These are phyloP conservation scores for Diaporthe citri DNA, from an alignment of 2,329 filamentous ascomycete genomes.

Conservation along the genomic window DNA sequence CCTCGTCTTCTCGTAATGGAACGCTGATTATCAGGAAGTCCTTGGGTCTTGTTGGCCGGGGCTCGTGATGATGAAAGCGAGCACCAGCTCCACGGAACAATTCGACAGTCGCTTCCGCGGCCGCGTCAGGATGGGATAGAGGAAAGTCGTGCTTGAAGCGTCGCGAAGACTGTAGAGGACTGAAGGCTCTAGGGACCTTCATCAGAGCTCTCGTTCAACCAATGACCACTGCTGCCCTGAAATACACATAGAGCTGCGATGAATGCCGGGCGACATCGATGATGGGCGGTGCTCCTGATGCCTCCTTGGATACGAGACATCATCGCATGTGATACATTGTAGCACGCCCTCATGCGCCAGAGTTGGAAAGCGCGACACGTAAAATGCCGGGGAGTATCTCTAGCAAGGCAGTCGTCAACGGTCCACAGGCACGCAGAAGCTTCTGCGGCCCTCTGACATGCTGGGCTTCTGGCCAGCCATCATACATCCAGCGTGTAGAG, in stretches of 20 bases:
- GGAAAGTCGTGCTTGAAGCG: too few species aligned
- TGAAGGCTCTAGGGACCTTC: neutral
- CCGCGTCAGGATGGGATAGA: neutral
- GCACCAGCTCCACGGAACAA: neutral
- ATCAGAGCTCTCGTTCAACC: neutral
- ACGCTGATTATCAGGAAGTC: neutral
- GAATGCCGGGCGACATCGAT: neutral
- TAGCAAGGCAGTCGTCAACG: neutral
- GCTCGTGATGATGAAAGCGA: neutral
- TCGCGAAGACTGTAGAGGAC: neutral
- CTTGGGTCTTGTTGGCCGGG: neutral
- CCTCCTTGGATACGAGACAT: neutral
- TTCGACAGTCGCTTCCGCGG: neutral
- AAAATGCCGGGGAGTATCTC: neutral
- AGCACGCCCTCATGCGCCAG: neutral
- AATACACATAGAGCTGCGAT: neutral
- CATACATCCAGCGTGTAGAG: neutral
- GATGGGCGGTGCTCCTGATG: neutral
- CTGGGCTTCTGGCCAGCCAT: neutral
- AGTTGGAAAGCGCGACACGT: constrained; percentile 11
- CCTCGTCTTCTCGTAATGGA: neutral
- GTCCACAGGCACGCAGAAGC: neutral
- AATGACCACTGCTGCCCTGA: neutral
- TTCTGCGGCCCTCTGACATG: neutral
- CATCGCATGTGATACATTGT: neutral